Percentiles rank a stretch among this genome's conserved stretches.
These are phyloP conservation scores for Fusarium torulosum DNA, from an alignment of 2,329 filamentous ascomycete species.

Conservation along the genomic window DNA sequence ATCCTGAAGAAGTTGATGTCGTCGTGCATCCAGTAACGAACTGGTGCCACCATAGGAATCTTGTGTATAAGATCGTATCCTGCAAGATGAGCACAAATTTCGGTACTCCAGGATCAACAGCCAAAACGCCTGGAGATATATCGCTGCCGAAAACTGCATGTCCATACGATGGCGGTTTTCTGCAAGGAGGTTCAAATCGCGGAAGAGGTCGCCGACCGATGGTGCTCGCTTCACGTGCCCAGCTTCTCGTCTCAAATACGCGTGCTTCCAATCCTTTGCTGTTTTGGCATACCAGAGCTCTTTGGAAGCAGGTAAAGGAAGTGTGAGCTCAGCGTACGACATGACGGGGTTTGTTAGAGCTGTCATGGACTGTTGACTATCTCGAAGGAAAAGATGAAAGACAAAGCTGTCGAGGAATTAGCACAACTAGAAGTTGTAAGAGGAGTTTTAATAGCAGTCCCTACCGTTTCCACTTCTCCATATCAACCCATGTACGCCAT, in stretches of 20 bases:
- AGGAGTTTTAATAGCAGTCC: neutral
- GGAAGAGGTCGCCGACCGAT: conserved; percentile 67
- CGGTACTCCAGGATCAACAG: conserved; percentile 75
- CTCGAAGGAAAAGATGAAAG: conserved; percentile 73
- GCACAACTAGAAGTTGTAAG: neutral
- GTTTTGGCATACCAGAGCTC: conserved; percentile 75
- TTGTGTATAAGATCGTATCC: conserved; percentile 61
- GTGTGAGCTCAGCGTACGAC: conserved; percentile 75
- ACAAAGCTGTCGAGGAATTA: conserved; percentile 61
- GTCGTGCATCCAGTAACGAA: conserved; percentile 65
- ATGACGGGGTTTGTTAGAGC: conserved; percentile 73
- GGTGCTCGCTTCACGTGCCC: conserved; percentile 59
- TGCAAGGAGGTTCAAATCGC: conserved; percentile 66
- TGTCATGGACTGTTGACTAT: conserved; percentile 76
- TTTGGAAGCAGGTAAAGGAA: conserved; percentile 72
- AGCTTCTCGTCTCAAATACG: conserved; percentile 62
- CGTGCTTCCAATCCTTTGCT: conserved; percentile 73
- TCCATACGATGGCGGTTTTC: conserved; percentile 66
- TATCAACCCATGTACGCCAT: conserved; percentile 73
- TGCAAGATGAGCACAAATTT: conserved; percentile 66
- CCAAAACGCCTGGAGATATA: conserved; percentile 76
- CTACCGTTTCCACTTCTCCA: conserved; percentile 75
- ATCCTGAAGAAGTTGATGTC: conserved; percentile 72
- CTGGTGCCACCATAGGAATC: conserved; percentile 56
- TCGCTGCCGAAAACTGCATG: conserved; percentile 66